These are phyloP conservation scores for Fusarium sp. DNA, from an alignment of 2,329 filamentous ascomycete species.

Conservation along the genomic window DNA sequence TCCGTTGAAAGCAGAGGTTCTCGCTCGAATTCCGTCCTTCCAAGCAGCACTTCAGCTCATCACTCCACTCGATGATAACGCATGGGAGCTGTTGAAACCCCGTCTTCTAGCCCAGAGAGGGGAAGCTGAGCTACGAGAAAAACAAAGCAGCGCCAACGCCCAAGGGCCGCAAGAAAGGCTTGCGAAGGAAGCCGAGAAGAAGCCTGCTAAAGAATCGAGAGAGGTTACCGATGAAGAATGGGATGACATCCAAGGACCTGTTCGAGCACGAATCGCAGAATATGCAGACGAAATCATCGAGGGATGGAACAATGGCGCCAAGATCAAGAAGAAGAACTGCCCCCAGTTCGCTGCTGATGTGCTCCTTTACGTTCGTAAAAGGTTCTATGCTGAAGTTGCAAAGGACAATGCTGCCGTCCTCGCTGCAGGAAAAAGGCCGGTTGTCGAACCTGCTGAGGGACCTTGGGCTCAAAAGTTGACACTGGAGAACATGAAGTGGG, in stretches of 20 bases:
- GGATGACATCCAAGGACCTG: slow-evolving; percentile 76
- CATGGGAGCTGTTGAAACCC: slow-evolving; percentile 77
- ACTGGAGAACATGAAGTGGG: slow-evolving; percentile 88
- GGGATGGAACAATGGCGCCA: slow-evolving; percentile 73
- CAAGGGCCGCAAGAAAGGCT: slow-evolving; percentile 54
- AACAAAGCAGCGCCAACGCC: slow-evolving; percentile 53
- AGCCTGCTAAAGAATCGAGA: slow-evolving; percentile 48
- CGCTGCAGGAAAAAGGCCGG: slow-evolving; percentile 60
- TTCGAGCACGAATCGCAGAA: slow-evolving; percentile 73
- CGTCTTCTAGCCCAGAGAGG: slow-evolving; percentile 75
- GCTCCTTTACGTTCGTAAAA: slow-evolving; percentile 73
- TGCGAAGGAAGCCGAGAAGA: slow-evolving; percentile 2
- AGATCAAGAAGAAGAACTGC: slow-evolving; percentile 72
- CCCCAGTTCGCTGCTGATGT: slow-evolving; percentile 80
- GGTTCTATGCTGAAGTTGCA: slow-evolving; percentile 73
- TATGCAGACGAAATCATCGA: slow-evolving; percentile 80
- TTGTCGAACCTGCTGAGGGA: slow-evolving; percentile 64
- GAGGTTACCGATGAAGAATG: slow-evolving; percentile 76
- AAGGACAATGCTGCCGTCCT: slow-evolving; percentile 64
- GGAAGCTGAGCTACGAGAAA: slow-evolving; percentile 72
- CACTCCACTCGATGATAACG: slow-evolving; percentile 74
- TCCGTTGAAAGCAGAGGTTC: slow-evolving; percentile 71
- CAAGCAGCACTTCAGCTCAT: slow-evolving; percentile 79
- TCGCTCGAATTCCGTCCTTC: slow-evolving; percentile 80
- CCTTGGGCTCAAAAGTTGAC: slow-evolving; percentile 74